Conservation (phyloP, 805 yeast genomes). For the Saccharomycopsis javanensis region DNA sequence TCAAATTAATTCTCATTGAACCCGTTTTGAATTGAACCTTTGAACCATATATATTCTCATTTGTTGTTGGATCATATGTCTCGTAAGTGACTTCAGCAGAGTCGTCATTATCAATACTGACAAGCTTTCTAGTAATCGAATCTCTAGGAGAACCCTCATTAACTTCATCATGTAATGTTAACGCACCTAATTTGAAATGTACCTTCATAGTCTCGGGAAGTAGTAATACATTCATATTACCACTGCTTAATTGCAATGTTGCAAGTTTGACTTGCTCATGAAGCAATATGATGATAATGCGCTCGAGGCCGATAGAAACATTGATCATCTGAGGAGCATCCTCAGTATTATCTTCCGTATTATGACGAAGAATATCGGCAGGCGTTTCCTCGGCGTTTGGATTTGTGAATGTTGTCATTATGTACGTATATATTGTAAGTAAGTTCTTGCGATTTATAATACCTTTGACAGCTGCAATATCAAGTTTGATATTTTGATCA, state of each 20-base stretch:
- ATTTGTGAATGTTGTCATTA: slow-evolving; percentile 79
- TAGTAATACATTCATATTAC: slow-evolving; percentile 53
- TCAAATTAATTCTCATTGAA: slow-evolving; percentile 63
- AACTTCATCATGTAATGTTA: slow-evolving; percentile 68
- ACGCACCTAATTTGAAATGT: slow-evolving; percentile 63
- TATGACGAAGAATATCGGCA: slow-evolving; percentile 62
- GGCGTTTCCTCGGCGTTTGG: slow-evolving; percentile 63
- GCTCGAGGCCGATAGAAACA: slow-evolving; percentile 57
- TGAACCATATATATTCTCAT: slow-evolving; percentile 41
- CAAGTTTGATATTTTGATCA: slow-evolving; percentile 66
- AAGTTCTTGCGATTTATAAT: slow-evolving; percentile 70
- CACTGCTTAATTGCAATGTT: slow-evolving; percentile 65
- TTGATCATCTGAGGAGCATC: slow-evolving; percentile 67
- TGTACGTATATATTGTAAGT: slow-evolving; percentile 68
- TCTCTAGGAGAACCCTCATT: slow-evolving; percentile 51
- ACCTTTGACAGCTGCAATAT: slow-evolving; percentile 68
- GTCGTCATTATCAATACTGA: slow-evolving; percentile 73
- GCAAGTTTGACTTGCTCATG: slow-evolving; percentile 79
- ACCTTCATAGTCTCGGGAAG: slow-evolving; percentile 74
- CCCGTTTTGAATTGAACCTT: slow-evolving; percentile 59
- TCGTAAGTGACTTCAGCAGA: slow-evolving; percentile 79
- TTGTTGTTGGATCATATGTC: slow-evolving; percentile 54
- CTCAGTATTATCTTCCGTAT: slow-evolving; percentile 44
- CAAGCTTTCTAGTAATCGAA: slow-evolving; percentile 51
- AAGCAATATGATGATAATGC: slow-evolving; percentile 64